Evolutionary conservation across 169 alveolate genomes (phyloP), one percentile per base, ranked within the genome.

Genomic region (Cardiosporidium cionae): DNA sequence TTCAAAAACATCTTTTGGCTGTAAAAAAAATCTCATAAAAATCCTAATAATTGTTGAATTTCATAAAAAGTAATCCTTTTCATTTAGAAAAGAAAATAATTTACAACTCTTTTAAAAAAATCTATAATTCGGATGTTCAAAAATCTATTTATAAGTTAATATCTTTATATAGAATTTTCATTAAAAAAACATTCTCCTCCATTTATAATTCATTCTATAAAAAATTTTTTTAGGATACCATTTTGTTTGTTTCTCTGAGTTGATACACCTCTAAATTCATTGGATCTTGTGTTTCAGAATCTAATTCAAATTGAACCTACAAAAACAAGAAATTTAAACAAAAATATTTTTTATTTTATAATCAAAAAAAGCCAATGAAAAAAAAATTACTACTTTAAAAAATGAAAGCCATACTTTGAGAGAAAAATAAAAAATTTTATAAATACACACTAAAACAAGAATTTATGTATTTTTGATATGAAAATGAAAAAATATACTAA

Each of bases 161-260:
- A n/a, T n/a, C n/a, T n/a, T n/a, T n/a, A n/a, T 16, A n/a, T 5
- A 34, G 9, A 9, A 9, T 5, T 62, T 5, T 5, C 5, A 16
- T 25, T 5, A 62, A 29, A n/a, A 7, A 62, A 16, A 62, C 68
- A 62, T 44, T 16, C 16, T 44, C 58, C 58, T 44, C 16, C n/a
- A 44, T 16, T 44, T n/a, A 16, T 16, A n/a, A 44, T 44, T 44
- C n/a, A n/a, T 44, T 44, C n/a, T 16, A 16, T 44, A 16, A n/a
- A 16, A 44, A n/a, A 44, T 16, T 44, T n/a, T 6, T 33, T 28
- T 6, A 4, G 7, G 72, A 25, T n/a, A 96, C 96, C 85, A 84
- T 66, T 52, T 72, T 75, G 71, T 84, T 79, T 29, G 89, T 80
- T 31, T 84, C 89, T 7, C 76, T 36, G 54, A 67, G 73, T 34